Base-by-base conservation (phyloP, 371 early-diverging fungal species). In the Dichotomocladium elegans region DNA sequence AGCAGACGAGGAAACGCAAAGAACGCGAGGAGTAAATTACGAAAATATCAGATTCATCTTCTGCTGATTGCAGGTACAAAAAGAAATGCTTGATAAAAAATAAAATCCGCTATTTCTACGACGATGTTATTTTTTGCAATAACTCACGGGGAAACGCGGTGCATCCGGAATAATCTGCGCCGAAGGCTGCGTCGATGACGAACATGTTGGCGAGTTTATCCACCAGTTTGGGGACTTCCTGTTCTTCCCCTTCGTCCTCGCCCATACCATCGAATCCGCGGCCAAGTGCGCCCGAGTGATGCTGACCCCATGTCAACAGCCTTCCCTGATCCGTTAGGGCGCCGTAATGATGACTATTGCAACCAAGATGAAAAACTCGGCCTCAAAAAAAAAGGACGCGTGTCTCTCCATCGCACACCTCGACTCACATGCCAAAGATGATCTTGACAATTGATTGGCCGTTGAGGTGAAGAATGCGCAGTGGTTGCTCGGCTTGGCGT, bases 241-340 rank as follows among this genome's bases (percentile, higher is more conserved):
- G 21, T 12, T 29, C 44, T 8, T 15, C 27, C 17, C 35, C 43
- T 22, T 35, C 31, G 2, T 47, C 19, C 24, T 43, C 31, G n/a
- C n/a, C n/a, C n/a, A n/a, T n/a, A n/a, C n/a, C n/a, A 28, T 44
- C 46, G 9, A 48, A 52, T n/a, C 53, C 59, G 29, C 58, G 66
- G n/a, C 71, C 70, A 17, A 74, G 55, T 10, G 74, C 71, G 15
- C 68, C 68, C 29, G 62, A 46, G 30, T 59, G 58, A 49, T 58
- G 61, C 0, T 26, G 45, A 7, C 71, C 71, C 74, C 71, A 70
- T 4, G 74, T 70, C 22, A 66, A 40, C n/a, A 70, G 17, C 22
- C 60, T 31, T 3, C 71, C 71, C 26, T 63, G 37, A 19, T 42
- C 68, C 14, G 71, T 74, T 14, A 70, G 9, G 15, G 74, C 70